Percentiles rank a stretch among this genome's conserved stretches.
Evolutionary conservation across 78 protist genomes (phyloP).

Genomic region (Dictyostelium intermedium): DNA sequence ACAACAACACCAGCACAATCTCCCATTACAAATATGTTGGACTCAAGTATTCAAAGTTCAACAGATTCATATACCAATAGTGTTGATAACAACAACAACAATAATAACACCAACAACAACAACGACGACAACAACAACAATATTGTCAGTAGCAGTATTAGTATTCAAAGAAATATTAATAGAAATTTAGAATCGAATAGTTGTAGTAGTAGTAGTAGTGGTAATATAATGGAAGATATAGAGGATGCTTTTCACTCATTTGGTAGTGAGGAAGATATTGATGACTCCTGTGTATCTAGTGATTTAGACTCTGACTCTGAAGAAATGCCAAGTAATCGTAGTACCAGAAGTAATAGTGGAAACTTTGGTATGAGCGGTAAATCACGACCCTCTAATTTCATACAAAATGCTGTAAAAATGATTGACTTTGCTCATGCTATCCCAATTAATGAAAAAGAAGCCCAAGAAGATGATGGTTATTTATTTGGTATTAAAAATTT

Average conservation of each 20-base stretch:
- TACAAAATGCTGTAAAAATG: slow-evolving; percentile 49
- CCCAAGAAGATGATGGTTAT: slow-evolving; percentile 63
- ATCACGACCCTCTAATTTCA: background rate
- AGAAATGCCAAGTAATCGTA: background rate
- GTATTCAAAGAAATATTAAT: background rate
- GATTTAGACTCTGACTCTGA: slow-evolving; percentile 33
- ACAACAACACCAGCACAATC: background rate
- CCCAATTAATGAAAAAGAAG: background rate
- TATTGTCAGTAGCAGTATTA: background rate
- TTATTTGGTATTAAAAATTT: slow-evolving; percentile 52
- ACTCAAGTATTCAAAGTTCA: background rate
- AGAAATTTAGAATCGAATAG: background rate
- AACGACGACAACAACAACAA: too few relatives aligned
- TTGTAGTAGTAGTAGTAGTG: background rate
- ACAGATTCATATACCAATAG: background rate
- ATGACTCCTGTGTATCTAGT: background rate
- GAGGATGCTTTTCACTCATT: slow-evolving; percentile 1
- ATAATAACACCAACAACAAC: background rate
- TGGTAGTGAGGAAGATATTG: slow-evolving; percentile 27
- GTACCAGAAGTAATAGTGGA: background rate
- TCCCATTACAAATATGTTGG: background rate
- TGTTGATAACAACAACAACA: background rate
- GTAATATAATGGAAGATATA: background rate
- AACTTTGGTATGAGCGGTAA: background rate
- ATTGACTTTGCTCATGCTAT: slow-evolving; percentile 78